These are phyloP conservation scores for Penicillium janthinellum DNA, from an alignment of 2,329 filamentous ascomycete genomes.

Conservation along the genomic window DNA sequence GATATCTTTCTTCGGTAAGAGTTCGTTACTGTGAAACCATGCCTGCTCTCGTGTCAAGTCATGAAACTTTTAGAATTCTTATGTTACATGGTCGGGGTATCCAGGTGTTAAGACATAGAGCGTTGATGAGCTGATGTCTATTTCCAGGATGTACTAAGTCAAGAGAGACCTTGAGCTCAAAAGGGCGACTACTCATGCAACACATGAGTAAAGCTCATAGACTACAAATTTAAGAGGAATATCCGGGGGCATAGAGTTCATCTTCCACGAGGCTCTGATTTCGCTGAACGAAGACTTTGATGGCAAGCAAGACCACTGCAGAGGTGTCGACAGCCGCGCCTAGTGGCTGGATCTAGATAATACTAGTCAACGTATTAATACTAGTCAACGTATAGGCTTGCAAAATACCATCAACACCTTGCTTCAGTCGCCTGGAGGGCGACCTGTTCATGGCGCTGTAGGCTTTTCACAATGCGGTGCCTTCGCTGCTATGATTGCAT, in stretches of 20 bases:
- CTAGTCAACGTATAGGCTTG: not conserved
- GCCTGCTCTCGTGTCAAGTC: not conserved
- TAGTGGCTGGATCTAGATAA: not conserved
- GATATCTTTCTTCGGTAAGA: not conserved
- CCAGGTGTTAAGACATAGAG: not conserved
- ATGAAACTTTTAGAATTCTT: not conserved
- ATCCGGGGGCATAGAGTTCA: not conserved
- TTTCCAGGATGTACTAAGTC: not conserved
- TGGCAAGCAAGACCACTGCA: not conserved
- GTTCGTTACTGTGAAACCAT: not conserved
- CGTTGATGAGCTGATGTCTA: not conserved
- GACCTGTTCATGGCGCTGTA: not conserved
- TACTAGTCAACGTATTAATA: too few species aligned
- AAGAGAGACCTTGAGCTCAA: not conserved
- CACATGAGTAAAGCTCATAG: not conserved
- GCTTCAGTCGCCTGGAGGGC: not conserved
- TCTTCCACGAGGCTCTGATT: not conserved
- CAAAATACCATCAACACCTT: not conserved
- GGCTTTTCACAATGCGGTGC: not conserved
- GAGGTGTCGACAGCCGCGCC: not conserved
- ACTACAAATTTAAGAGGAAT: not conserved
- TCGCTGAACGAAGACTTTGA: not conserved
- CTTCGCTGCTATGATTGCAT: not conserved
- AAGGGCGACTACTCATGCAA: not conserved
- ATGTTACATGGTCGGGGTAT: not conserved